Conservation (phyloP, 2,329 filamentous ascomycete species). For the Monilinia polystroma region DNA sequence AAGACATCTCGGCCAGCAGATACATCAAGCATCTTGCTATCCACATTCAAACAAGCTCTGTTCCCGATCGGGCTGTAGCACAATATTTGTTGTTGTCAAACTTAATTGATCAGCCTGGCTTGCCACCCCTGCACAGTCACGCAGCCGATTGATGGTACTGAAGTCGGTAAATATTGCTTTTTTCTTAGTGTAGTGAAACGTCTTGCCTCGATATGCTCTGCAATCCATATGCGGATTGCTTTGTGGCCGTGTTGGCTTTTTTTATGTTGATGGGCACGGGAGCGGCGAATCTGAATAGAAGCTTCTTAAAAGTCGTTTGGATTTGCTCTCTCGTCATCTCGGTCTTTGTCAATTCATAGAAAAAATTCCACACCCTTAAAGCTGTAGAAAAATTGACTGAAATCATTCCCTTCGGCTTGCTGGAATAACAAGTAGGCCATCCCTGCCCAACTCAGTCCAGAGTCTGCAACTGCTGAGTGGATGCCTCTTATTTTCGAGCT, state of each 20-base stretch:
- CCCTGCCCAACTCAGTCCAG: constrained; percentile 29
- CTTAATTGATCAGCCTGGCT: constrained; percentile 33
- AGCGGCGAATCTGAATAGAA: constrained; percentile 38
- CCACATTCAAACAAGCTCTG: constrained; percentile 39
- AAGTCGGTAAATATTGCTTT: constrained; percentile 32
- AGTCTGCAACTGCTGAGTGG: constrained; percentile 31
- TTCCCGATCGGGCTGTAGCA: constrained; percentile 37
- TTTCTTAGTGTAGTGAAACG: constrained; percentile 36
- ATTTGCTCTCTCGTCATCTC: constrained; percentile 30
- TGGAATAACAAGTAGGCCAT: constrained; percentile 18
- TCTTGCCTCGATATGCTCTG: constrained; percentile 37
- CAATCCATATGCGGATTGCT: constrained; percentile 34
- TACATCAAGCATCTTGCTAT: constrained; percentile 33
- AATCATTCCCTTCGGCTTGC: constrained; percentile 25
- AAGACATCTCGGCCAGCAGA: constrained; percentile 37
- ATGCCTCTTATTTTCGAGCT: constrained; percentile 44
- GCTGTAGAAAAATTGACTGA: constrained; percentile 26
- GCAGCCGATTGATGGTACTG: constrained; percentile 32
- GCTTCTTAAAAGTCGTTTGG: constrained; percentile 34
- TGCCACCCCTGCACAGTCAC: constrained; percentile 34
- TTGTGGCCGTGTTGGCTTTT: constrained; percentile 32
- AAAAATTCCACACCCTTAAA: constrained; percentile 19
- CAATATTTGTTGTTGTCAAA: constrained; percentile 39
- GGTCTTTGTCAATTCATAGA: constrained; percentile 27
- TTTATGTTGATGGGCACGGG: constrained; percentile 35